phyloP scores from a whole-genome alignment of 306 rosid genomes.

The Crataegus laevigata region DNA sequence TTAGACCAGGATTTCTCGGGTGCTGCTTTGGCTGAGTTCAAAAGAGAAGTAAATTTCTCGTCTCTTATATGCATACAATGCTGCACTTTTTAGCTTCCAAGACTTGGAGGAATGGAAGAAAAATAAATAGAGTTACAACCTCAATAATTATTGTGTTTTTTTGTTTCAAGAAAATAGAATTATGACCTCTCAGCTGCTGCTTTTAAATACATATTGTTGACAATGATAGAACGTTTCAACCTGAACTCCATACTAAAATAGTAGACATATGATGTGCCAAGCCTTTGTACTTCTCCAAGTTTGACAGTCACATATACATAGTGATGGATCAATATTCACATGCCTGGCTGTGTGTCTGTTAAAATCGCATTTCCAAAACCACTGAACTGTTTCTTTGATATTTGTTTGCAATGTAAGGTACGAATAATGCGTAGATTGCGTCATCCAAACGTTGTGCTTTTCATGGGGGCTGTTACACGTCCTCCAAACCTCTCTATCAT shows the following conservation, averaged over 20 bases:
- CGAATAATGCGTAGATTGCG: conserved; percentile 96
- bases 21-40: conserved; percentile 97
- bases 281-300: neutral
- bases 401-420: conserved; percentile 48
- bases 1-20: conserved; percentile 99
- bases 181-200: neutral
- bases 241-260: neutral
- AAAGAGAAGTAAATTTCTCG: conserved; percentile 74
- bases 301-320: neutral
- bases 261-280: neutral
- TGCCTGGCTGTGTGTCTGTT: neutral
- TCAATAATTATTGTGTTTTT: neutral
- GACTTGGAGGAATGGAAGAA: neutral
- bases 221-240: neutral
- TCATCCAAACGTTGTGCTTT: conserved; percentile 95
- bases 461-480: conserved; percentile 99
- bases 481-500: conserved; percentile 95
- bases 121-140: neutral
- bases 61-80: neutral
- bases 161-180: too few species aligned
- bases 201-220: neutral
- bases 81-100: conserved; percentile 10
- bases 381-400: conserved; percentile 17
- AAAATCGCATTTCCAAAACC: neutral
- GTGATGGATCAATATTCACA: neutral